Evolutionary conservation across 2,329 filamentous ascomycete species (phyloP).

Genomic region (Phyllosticta citribraziliensis): DNA sequence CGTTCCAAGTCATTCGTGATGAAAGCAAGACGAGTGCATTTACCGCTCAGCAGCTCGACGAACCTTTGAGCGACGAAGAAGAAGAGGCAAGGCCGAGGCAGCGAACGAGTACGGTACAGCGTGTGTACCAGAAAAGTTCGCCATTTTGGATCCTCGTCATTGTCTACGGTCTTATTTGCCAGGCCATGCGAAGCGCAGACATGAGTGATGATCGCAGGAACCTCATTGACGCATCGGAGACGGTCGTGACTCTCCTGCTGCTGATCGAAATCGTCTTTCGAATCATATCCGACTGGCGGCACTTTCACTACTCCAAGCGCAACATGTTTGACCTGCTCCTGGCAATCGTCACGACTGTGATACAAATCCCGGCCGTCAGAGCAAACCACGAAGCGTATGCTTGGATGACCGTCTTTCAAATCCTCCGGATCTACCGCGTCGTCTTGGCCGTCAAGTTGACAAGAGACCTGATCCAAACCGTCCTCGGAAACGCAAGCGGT

Average conservation of each 20-base stretch:
- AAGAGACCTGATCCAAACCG: constrained; percentile 70
- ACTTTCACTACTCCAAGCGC: constrained; percentile 61
- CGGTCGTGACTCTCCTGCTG: constrained; percentile 66
- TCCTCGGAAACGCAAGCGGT: constrained; percentile 85
- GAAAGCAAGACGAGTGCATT: constrained; percentile 93
- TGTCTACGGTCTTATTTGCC: constrained; percentile 65
- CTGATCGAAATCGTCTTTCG: constrained; percentile 75
- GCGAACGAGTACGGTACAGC: constrained; percentile 49
- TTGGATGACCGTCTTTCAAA: constrained; percentile 89
- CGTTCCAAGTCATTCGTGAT: constrained; percentile 95
- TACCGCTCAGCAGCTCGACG: constrained; percentile 57
- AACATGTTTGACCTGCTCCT: constrained; percentile 76
- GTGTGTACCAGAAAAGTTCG: constrained; percentile 61
- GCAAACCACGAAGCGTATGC: constrained; percentile 56
- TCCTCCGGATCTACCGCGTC: constrained; percentile 81
- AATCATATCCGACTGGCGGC: constrained; percentile 67
- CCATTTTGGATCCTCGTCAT: constrained; percentile 77
- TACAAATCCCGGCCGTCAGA: constrained; percentile 73
- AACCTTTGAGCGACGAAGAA: constrained; percentile 29
- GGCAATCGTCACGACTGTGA: constrained; percentile 71
- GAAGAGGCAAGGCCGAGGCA: constrained; percentile 27
- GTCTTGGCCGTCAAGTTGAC: constrained; percentile 85
- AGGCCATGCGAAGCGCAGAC: constrained; percentile 63
- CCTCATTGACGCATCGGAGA: constrained; percentile 64
- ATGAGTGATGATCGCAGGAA: constrained; percentile 54